phyloP scores from a whole-genome alignment of 2,329 filamentous ascomycete genomes.

The Arthrobotrys sphaeroides region DNA sequence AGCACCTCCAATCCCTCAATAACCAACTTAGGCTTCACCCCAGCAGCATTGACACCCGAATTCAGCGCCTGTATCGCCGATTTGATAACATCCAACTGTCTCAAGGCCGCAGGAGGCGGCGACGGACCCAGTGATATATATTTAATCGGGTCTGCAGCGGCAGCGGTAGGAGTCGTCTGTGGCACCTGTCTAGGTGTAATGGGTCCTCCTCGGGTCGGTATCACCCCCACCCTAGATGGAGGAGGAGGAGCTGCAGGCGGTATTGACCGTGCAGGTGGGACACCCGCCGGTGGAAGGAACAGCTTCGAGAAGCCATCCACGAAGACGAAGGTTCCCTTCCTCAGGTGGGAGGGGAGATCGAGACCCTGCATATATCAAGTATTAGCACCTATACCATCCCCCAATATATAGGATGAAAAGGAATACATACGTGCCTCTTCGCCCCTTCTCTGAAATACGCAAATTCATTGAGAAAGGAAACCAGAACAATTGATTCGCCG shows the following conservation, averaged over 20 bases:
- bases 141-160: slow-evolving; percentile 25
- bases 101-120: neutral
- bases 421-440: slow-evolving; percentile 70
- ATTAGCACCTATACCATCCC: neutral
- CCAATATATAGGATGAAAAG: neutral
- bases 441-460: slow-evolving; percentile 80
- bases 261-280: neutral
- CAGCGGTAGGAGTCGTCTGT: neutral
- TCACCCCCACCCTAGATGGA: slow-evolving; percentile 33
- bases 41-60: no score
- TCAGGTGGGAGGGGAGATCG: slow-evolving; percentile 72
- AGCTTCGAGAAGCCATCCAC: slow-evolving; percentile 77
- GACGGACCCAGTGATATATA: slow-evolving; percentile 24
- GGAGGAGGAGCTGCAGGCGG: neutral
- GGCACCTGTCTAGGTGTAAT: slow-evolving; percentile 12
- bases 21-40: slow-evolving; percentile 68
- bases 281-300: slow-evolving; percentile 58
- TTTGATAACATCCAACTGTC: slow-evolving; percentile 25
- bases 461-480: slow-evolving; percentile 82
- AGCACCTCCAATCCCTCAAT: slow-evolving; percentile 74
- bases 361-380: slow-evolving; percentile 67
- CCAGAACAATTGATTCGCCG: slow-evolving; percentile 72
- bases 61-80: slow-evolving; percentile 15
- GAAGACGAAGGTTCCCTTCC: slow-evolving; percentile 73
- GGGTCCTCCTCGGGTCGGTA: slow-evolving; percentile 26